phyloP scores from a whole-genome alignment of 352 stramenopile genomes.

The Globisporangium nunn region DNA sequence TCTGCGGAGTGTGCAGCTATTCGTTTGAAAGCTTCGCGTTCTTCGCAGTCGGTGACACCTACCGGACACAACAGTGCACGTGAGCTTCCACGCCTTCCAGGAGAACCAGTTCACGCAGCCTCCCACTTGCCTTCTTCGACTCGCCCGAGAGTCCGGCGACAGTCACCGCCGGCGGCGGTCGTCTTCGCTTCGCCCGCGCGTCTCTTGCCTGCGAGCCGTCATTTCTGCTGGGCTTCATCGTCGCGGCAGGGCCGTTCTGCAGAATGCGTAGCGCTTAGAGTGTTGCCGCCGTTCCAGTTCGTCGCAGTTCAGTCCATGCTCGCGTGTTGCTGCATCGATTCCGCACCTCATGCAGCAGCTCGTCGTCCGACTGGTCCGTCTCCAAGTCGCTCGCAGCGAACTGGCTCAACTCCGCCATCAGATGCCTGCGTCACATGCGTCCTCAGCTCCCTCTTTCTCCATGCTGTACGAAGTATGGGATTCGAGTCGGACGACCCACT shows the following conservation, averaged over 20 bases:
- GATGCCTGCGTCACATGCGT: not conserved
- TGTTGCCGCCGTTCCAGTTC: too few relatives aligned
- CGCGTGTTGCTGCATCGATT: too few relatives aligned
- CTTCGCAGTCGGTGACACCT: not conserved
- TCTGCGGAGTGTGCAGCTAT: not conserved
- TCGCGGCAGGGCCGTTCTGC: not conserved
- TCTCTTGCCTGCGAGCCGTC: not conserved
- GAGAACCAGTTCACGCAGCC: not conserved
- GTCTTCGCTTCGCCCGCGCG: not conserved
- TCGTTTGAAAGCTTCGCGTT: not conserved
- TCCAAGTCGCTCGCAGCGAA: conserved; percentile 1
- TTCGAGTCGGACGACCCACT: not conserved
- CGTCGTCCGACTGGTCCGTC: conserved; percentile 2
- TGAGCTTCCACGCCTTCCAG: too few relatives aligned
- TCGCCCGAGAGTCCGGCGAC: not conserved
- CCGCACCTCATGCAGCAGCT: not conserved
- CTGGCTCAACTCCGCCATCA: conserved; percentile 1
- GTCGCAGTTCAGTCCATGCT: not conserved
- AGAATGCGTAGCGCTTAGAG: not conserved
- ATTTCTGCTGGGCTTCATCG: not conserved
- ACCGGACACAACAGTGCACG: too few relatives aligned
- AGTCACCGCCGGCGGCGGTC: not conserved
- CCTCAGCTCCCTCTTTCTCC: not conserved
- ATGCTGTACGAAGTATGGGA: too few relatives aligned
- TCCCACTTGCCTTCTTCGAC: not conserved